A percentile compares a stretch with the other conserved stretches of the same genome.
phyloP scores from a whole-genome alignment of 2,329 filamentous ascomycete species.

The Aspergillus quadricinctus region DNA sequence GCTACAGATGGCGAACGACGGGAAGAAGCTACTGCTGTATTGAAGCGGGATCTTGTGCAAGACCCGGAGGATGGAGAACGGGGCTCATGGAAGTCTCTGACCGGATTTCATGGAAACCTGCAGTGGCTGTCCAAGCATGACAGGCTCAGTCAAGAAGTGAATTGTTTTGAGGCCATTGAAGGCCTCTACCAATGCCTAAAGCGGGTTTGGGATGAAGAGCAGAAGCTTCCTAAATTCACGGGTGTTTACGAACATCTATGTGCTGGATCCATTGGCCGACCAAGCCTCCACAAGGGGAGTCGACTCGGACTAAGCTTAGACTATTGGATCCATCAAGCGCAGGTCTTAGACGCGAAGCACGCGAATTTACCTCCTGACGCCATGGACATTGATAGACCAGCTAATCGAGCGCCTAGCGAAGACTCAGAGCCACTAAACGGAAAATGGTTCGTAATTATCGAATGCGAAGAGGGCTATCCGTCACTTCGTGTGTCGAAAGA shows the following conservation, averaged over 20 bases:
- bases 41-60: slow-evolving; percentile 38
- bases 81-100: slow-evolving; percentile 34
- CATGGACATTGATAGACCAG: slow-evolving; percentile 30
- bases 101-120: slow-evolving; percentile 40
- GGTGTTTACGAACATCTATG: slow-evolving; percentile 39
- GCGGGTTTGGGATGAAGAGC: slow-evolving; percentile 42
- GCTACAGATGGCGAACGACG: slow-evolving; percentile 38
- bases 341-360: slow-evolving; percentile 28
- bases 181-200: slow-evolving; percentile 40
- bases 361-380: slow-evolving; percentile 22
- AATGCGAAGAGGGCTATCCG: slow-evolving; percentile 44
- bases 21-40: slow-evolving; percentile 40
- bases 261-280: slow-evolving; percentile 38
- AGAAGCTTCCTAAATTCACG: slow-evolving; percentile 25
- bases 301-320: slow-evolving; percentile 39
- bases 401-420: slow-evolving; percentile 14
- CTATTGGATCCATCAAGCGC: slow-evolving; percentile 40
- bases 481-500: slow-evolving; percentile 42
- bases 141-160: slow-evolving; percentile 41
- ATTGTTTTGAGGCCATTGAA: slow-evolving; percentile 45
- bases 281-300: slow-evolving; percentile 36
- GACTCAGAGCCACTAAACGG: slow-evolving; percentile 17
- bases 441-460: slow-evolving; percentile 37
- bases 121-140: slow-evolving; percentile 43
- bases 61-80: slow-evolving; percentile 27